Conservation (phyloP, 2,329 filamentous ascomycete genomes). For the Trichophyton mentagrophytes region DNA sequence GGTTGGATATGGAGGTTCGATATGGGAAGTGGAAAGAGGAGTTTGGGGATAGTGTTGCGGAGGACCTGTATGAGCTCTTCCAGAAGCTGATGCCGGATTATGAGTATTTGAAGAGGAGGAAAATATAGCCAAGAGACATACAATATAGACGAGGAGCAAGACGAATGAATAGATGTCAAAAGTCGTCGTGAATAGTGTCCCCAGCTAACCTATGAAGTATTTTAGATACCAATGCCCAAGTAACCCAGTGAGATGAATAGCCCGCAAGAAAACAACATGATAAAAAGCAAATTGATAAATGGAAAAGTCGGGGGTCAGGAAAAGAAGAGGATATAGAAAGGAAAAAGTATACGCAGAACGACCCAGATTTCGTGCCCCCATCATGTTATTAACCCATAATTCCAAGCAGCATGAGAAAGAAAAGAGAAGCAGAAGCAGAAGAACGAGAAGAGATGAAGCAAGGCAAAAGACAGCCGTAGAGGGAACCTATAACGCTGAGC, state of each 20-base stretch:
- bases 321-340: neutral
- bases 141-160: neutral
- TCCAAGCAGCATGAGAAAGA: neutral
- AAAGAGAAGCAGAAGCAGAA: neutral
- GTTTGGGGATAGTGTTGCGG: conserved; percentile 20
- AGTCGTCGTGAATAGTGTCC: neutral
- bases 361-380: neutral
- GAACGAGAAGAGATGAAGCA: neutral
- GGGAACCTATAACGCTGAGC: neutral
- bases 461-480: neutral
- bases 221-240: conserved; percentile 2
- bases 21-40: conserved; percentile 24
- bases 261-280: neutral
- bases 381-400: conserved; percentile 2
- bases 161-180: neutral
- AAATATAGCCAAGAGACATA: neutral
- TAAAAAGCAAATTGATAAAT: neutral
- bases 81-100: conserved; percentile 27
- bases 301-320: neutral
- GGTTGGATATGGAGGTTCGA: conserved; percentile 20
- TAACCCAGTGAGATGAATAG: neutral
- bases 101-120: conserved; percentile 22
- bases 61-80: conserved; percentile 17
- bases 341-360: neutral
- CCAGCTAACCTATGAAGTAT: neutral